These are phyloP conservation scores for Hymenoscyphus infarciens DNA, from an alignment of 2,329 filamentous ascomycete species.

Conservation along the genomic window DNA sequence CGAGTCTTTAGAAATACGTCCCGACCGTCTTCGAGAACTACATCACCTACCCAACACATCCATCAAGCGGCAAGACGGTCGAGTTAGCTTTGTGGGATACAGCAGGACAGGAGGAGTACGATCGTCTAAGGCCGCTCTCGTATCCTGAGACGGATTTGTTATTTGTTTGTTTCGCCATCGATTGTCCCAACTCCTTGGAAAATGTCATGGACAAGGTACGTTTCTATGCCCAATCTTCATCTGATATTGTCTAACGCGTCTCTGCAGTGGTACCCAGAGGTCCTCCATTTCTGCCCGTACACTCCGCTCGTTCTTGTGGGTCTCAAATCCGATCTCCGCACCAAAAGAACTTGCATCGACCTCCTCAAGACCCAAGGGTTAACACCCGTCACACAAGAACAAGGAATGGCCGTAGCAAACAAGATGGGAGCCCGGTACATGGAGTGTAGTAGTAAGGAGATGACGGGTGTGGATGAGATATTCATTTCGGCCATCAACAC, in stretches of 20 bases:
- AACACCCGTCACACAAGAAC: constrained; percentile 87
- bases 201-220: constrained; percentile 98
- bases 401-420: constrained; percentile 80
- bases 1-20: constrained; percentile 81
- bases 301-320: constrained; percentile 94
- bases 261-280: constrained; percentile 92
- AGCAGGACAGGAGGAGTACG: constrained; percentile 97
- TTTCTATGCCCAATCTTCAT: constrained; percentile 4
- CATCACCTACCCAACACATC: constrained; percentile 93
- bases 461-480: constrained; percentile 92
- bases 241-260: constrained; percentile 7
- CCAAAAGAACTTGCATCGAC: constrained; percentile 95
- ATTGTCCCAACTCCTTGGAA: constrained; percentile 96
- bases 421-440: constrained; percentile 96
- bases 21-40: constrained; percentile 99
- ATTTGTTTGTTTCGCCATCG: constrained; percentile 98
- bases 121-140: constrained; percentile 88
- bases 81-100: constrained; percentile 98
- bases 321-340: constrained; percentile 92
- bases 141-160: constrained; percentile 98
- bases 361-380: constrained; percentile 97
- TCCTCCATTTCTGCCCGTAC: constrained; percentile 97
- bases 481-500: constrained; percentile 90
- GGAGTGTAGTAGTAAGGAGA: constrained; percentile 98
- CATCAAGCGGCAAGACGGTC: constrained; percentile 84